These are phyloP conservation scores for Thalassiosira allenii DNA, from an alignment of 352 stramenopile genomes.

Conservation along the genomic window DNA sequence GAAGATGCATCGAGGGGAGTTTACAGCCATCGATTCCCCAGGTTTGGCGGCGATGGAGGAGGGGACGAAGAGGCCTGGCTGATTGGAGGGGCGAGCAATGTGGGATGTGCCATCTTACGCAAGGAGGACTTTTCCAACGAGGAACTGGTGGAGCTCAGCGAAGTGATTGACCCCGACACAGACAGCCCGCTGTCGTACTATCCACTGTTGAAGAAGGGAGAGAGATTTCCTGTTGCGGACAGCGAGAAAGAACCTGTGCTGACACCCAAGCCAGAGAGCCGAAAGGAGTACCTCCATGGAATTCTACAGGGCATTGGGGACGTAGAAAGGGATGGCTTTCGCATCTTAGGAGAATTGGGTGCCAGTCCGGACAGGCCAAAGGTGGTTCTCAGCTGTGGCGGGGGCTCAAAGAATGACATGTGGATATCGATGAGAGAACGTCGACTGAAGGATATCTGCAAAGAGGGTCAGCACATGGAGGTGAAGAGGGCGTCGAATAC, in stretches of 20 bases:
- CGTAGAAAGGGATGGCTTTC: conserved; percentile 83
- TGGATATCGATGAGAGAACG: conserved; percentile 76
- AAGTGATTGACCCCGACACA: conserved; percentile 68
- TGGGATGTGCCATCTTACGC: conserved; percentile 81
- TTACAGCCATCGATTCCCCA: conserved; percentile 83
- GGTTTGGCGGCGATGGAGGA: conserved; percentile 43
- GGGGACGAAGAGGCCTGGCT: conserved; percentile 68
- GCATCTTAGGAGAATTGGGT: conserved; percentile 71
- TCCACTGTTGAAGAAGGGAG: conserved; percentile 75
- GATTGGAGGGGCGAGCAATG: conserved; percentile 83
- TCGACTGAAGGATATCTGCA: conserved; percentile 56
- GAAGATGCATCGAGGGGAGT: conserved; percentile 80
- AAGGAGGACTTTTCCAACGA: conserved; percentile 78
- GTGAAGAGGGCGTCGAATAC: conserved; percentile 72
- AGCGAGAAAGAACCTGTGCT: conserved; percentile 76
- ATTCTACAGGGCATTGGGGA: conserved; percentile 83
- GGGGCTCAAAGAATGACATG: conserved; percentile 79
- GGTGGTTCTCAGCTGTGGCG: conserved; percentile 71
- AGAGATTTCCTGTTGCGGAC: conserved; percentile 83
- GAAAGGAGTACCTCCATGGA: conserved; percentile 77
- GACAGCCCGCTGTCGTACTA: conserved; percentile 79
- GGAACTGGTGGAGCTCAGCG: conserved; percentile 68
- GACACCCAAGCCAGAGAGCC: conserved; percentile 64
- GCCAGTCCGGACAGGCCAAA: conserved; percentile 62
- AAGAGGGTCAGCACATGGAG: conserved; percentile 36